Evolutionary conservation across 2,329 filamentous ascomycete genomes (phyloP).

Genomic region (Blastomyces percursus): DNA sequence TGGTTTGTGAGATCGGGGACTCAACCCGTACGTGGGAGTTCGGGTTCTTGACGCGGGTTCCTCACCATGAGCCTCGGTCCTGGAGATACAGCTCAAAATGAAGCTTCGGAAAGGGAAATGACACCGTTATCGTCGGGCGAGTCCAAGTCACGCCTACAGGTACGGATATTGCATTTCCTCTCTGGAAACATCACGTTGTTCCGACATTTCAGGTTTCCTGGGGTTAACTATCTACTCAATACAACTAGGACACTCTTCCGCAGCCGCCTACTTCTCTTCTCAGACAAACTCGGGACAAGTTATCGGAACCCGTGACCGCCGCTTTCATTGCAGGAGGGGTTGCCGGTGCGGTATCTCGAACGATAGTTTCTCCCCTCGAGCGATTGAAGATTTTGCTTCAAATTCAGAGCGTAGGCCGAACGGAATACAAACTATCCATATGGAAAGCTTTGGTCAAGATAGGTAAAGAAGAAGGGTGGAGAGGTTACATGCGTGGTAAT

Average conservation of each 20-base stretch:
- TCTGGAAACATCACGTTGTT: not conserved
- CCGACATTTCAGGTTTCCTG: not conserved
- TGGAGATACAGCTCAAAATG: conserved; percentile 7
- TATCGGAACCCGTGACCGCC: conserved; percentile 73
- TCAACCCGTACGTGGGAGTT: not conserved
- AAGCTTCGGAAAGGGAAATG: conserved; percentile 5
- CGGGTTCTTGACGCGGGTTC: not conserved
- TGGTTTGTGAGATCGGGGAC: not conserved
- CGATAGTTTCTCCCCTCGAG: conserved; percentile 91
- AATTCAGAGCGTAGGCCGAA: conserved; percentile 77
- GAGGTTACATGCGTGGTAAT: conserved; percentile 94
- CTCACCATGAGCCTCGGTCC: conserved; percentile 11
- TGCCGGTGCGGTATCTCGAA: conserved; percentile 92
- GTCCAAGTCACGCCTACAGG: not conserved
- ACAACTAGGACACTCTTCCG: not conserved
- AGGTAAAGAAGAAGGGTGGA: conserved; percentile 95
- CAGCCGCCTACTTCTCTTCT: conserved; percentile 1
- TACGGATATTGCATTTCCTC: not conserved
- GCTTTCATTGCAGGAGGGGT: conserved; percentile 91
- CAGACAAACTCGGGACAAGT: conserved; percentile 20
- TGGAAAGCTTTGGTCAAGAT: conserved; percentile 84
- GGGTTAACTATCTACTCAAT: not conserved
- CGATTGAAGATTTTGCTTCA: conserved; percentile 97
- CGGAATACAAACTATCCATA: conserved; percentile 89
- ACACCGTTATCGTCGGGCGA: not conserved